phyloP scores from a whole-genome alignment of 2,329 filamentous ascomycete genomes.

The Zymoseptoria tritici region DNA sequence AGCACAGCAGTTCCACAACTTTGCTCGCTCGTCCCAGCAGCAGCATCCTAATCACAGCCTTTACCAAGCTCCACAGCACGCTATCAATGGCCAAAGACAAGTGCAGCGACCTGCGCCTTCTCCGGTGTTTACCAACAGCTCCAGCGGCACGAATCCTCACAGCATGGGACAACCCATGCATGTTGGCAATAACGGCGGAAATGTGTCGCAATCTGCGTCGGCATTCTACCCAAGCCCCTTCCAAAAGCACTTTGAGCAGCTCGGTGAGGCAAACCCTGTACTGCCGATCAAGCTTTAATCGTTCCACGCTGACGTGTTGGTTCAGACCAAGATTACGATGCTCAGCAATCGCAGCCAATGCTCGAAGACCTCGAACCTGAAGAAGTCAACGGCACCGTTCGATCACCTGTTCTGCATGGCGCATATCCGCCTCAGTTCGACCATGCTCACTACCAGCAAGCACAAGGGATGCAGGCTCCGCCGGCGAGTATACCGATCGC shows the following conservation, averaged over 20 bases:
- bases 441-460: constrained; percentile 13
- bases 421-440: constrained; percentile 23
- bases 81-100: constrained; percentile 16
- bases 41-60: constrained; percentile 38
- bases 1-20: constrained; percentile 36
- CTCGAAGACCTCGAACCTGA: constrained; percentile 54
- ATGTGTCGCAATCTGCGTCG: constrained; percentile 30
- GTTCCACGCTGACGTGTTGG: constrained; percentile 59
- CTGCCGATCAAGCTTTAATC: constrained; percentile 53
- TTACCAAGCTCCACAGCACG: constrained; percentile 37
- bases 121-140: constrained; percentile 19
- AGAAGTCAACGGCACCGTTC: constrained; percentile 10
- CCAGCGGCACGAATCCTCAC: constrained; percentile 29
- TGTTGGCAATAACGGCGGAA: constrained; percentile 30
- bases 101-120: constrained; percentile 14
- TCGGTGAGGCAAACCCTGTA: constrained; percentile 68
- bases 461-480: constrained; percentile 11
- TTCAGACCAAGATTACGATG: constrained; percentile 93
- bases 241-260: constrained; percentile 89
- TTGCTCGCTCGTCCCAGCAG: constrained; percentile 31
- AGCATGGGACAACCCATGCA: constrained; percentile 20
- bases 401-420: constrained; percentile 20
- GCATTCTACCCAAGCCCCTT: constrained; percentile 78
- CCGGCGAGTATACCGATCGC: constrained; percentile 15
- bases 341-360: constrained; percentile 54